Conservation (phyloP, 768 basidiomycete genomes). For the Leccinum disarticulatum region DNA sequence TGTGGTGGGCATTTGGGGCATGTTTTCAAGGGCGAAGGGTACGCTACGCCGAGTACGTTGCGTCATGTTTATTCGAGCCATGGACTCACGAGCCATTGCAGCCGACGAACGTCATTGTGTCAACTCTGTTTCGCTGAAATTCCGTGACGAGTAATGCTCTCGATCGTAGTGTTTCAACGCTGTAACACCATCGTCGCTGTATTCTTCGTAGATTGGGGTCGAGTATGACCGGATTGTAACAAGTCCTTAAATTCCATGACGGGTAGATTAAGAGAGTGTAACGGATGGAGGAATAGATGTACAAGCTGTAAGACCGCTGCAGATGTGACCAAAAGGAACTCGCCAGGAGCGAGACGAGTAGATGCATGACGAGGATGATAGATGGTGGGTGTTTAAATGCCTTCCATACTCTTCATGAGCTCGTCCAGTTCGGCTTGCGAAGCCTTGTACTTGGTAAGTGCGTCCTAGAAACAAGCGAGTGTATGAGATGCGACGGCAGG, state of each 20-base stretch:
- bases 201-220: background rate
- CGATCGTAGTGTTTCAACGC: background rate
- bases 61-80: background rate
- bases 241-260: constrained; percentile 14
- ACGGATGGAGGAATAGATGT: constrained; percentile 19
- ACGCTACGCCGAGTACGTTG: constrained; percentile 67
- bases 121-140: constrained; percentile 84
- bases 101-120: constrained; percentile 88
- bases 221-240: background rate
- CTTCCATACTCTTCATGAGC: constrained; percentile 73
- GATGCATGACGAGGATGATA: constrained; percentile 4
- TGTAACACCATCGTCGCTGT: background rate
- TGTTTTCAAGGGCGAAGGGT: constrained; percentile 93
- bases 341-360: constrained; percentile 2
- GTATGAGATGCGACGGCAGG: constrained; percentile 4
- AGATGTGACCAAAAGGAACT: constrained; percentile 15
- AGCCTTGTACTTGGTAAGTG: constrained; percentile 62
- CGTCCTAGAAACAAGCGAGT: constrained; percentile 52
- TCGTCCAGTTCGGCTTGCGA: constrained; percentile 85
- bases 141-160: constrained; percentile 42
- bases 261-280: constrained; percentile 24
- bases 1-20: constrained; percentile 95
- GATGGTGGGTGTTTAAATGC: constrained; percentile 42
- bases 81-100: constrained; percentile 26
- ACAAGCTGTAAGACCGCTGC: constrained; percentile 20